A percentile compares a stretch with the other conserved stretches of the same genome.
These are phyloP conservation scores for Lantana camara DNA, from an alignment of 257 asterid genomes.

Conservation along the genomic window DNA sequence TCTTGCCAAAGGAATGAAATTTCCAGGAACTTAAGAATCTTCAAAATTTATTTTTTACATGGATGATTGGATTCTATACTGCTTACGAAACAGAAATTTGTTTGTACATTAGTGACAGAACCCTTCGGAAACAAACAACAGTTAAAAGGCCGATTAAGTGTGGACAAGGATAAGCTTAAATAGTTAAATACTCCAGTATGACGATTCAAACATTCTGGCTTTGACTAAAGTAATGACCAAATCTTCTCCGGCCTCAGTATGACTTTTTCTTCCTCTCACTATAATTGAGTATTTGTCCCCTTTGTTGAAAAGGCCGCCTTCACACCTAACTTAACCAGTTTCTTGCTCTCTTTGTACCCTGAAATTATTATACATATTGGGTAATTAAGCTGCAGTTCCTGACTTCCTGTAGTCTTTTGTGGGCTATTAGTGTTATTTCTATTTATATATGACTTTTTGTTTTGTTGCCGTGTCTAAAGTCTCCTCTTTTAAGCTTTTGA, in stretches of 20 bases:
- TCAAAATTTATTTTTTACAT: background rate
- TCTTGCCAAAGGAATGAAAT: no score
- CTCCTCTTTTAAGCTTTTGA: conserved; percentile 19
- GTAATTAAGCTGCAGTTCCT: background rate
- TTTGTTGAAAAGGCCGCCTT: conserved; percentile 33
- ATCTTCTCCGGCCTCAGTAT: background rate
- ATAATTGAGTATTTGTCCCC: conserved; percentile 7
- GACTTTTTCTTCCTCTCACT: conserved; percentile 23
- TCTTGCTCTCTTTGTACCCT: conserved; percentile 1
- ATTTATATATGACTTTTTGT: background rate
- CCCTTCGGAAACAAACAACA: background rate
- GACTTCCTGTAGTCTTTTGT: background rate
- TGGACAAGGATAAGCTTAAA: background rate
- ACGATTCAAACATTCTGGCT: background rate
- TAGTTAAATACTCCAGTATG: background rate
- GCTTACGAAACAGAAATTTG: background rate
- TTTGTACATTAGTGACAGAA: background rate
- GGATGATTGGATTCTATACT: background rate
- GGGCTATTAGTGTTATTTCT: background rate
- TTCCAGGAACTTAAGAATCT: background rate
- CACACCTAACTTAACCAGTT: conserved; percentile 31
- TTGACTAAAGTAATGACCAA: background rate
- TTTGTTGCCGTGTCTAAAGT: conserved; percentile 21
- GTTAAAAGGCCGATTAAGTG: background rate
- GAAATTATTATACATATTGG: background rate